A percentile compares a stretch with the other conserved stretches of the same genome.
These are phyloP conservation scores for Pestalotiopsis sp. DNA, from an alignment of 2,329 filamentous ascomycete genomes.

Conservation along the genomic window DNA sequence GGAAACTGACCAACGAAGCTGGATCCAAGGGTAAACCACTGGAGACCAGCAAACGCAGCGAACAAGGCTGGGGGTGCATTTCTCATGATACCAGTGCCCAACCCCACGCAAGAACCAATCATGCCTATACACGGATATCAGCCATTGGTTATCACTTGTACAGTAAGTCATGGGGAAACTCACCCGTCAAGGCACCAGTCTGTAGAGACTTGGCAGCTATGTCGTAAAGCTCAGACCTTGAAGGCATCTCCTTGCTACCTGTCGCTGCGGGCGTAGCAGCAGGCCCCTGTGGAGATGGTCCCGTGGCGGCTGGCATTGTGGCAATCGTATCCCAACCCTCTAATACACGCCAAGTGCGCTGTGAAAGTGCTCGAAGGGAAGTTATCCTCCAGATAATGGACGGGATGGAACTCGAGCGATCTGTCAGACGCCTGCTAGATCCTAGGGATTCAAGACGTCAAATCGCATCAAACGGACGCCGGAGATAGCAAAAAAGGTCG, in stretches of 20 bases:
- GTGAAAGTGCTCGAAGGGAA: background rate
- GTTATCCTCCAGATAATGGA: too few species aligned
- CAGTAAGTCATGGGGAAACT: background rate
- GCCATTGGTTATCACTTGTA: constrained; percentile 29
- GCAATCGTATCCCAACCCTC: background rate
- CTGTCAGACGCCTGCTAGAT: too few species aligned
- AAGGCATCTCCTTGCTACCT: constrained; percentile 23
- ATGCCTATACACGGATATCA: constrained; percentile 40
- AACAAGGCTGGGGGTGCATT: constrained; percentile 71
- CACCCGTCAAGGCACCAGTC: constrained; percentile 31
- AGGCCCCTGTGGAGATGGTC: constrained; percentile 1
- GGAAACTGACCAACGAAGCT: constrained; percentile 71
- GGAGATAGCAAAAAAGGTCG: too few species aligned
- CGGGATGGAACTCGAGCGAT: too few species aligned
- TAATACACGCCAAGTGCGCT: background rate
- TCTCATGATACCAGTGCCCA: constrained; percentile 72
- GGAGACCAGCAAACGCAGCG: constrained; percentile 71
- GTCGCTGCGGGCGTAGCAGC: background rate
- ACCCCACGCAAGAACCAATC: constrained; percentile 66
- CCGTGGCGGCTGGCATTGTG: background rate
- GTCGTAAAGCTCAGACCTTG: constrained; percentile 24
- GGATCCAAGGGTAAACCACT: constrained; percentile 79
- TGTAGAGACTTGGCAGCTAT: constrained; percentile 31
- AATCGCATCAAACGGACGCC: too few species aligned
- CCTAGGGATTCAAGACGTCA: too few species aligned